Conservation (phyloP, 768 basidiomycete genomes). For the Lactarius sp. region DNA sequence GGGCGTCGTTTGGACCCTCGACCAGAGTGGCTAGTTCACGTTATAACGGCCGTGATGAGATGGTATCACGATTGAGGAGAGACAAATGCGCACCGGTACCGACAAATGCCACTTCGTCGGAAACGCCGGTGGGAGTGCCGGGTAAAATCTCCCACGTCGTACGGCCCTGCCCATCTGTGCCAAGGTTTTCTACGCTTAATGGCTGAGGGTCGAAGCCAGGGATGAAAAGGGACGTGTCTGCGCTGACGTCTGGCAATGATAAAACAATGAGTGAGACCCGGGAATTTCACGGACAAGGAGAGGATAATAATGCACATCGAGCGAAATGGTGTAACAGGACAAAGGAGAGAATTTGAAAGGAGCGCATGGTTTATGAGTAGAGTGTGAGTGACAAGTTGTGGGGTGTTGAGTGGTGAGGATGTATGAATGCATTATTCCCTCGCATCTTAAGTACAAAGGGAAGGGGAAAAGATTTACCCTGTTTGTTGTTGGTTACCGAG, state of each 20-base stretch:
- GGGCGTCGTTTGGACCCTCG: conserved; percentile 12
- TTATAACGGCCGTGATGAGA: neutral
- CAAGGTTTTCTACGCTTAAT: conserved; percentile 7
- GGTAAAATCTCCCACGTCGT: conserved; percentile 16
- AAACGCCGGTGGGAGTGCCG: conserved; percentile 1
- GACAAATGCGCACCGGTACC: conserved; percentile 1
- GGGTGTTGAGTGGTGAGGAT: neutral
- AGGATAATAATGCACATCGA: neutral
- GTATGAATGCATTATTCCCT: neutral
- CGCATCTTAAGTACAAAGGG: neutral
- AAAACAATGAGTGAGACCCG: neutral
- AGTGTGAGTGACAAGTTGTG: neutral
- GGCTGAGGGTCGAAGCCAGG: conserved; percentile 18
- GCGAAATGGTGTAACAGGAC: neutral
- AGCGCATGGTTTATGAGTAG: conserved; percentile 15
- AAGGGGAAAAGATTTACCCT: too few relatives aligned
- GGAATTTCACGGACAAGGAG: neutral
- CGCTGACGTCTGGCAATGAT: conserved; percentile 1
- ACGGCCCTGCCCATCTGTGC: conserved; percentile 8
- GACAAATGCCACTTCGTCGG: neutral
- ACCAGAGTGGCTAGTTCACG: conserved; percentile 9
- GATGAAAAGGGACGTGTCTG: conserved; percentile 10
- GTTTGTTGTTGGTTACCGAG: too few relatives aligned
- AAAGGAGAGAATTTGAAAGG: neutral
- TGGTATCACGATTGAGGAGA: neutral